Evolutionary conservation across 495 filamentous ascomycete genomes (phyloP).

Genomic region (Penicillium roqueforti): DNA sequence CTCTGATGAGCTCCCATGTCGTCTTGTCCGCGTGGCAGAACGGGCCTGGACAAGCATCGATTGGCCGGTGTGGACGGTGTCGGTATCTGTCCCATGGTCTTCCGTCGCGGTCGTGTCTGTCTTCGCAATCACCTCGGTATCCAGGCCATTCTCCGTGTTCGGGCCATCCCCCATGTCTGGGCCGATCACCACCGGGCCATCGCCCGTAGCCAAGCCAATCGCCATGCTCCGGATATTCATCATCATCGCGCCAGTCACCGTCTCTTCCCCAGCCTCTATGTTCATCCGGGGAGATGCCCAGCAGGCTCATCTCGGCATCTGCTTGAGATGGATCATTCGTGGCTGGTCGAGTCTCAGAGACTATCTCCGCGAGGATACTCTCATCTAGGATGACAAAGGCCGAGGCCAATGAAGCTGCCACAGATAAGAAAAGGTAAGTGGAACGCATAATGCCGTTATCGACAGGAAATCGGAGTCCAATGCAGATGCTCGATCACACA

Average conservation of each 20-base stretch:
- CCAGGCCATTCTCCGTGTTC: background rate
- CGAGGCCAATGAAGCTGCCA: conserved; percentile 48
- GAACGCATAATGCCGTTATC: conserved; percentile 42
- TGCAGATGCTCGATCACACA: background rate
- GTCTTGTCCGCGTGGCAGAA: conserved; percentile 49
- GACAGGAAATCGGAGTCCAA: background rate
- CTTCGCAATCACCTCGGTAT: no score
- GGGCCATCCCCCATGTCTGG: background rate
- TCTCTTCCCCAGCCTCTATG: background rate
- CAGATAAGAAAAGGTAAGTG: conserved; percentile 38
- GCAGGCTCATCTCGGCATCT: background rate
- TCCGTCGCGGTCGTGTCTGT: background rate
- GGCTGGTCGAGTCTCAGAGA: background rate
- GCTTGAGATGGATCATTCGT: background rate
- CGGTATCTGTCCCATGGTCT: background rate
- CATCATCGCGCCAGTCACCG: background rate
- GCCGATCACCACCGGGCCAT: background rate
- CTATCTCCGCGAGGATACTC: conserved; percentile 33
- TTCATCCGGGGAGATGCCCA: background rate
- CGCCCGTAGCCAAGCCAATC: background rate
- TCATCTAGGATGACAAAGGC: conserved; percentile 60
- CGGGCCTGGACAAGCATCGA: conserved; percentile 21
- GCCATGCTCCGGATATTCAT: background rate
- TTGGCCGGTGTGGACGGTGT: conserved; percentile 14
- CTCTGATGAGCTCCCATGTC: conserved; percentile 70